phyloP scores from a whole-genome alignment of 768 basidiomycete genomes.

The Calocera cornea region DNA sequence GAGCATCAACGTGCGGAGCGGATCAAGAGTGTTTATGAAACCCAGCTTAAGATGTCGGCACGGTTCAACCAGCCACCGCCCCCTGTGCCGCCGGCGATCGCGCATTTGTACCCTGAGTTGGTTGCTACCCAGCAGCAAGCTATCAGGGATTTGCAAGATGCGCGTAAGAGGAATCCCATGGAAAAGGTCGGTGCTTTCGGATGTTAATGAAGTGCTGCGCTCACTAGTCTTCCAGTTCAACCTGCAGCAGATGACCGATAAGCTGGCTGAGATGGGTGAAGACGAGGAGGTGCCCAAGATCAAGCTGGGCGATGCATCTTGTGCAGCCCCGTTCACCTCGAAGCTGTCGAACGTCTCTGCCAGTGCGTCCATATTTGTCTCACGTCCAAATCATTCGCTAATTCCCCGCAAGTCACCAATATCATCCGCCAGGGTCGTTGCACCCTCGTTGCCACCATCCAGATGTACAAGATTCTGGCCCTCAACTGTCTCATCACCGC shows the following conservation, averaged over 20 bases:
- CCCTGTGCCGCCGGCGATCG: constrained; percentile 77
- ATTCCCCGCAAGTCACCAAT: constrained; percentile 56
- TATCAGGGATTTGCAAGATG: constrained; percentile 45
- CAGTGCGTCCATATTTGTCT: constrained; percentile 34
- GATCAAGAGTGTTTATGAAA: constrained; percentile 94
- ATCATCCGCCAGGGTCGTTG: constrained; percentile 98
- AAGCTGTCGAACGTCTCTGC: constrained; percentile 96
- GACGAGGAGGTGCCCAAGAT: constrained; percentile 92
- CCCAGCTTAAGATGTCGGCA: constrained; percentile 77
- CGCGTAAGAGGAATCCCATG: constrained; percentile 73
- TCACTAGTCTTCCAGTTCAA: constrained; percentile 46
- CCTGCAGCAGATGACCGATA: constrained; percentile 60
- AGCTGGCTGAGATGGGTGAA: constrained; percentile 84
- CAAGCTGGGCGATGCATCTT: constrained; percentile 98
- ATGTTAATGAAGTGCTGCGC: too few relatives aligned
- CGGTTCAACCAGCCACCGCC: constrained; percentile 90
- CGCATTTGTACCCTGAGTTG: constrained; percentile 76
- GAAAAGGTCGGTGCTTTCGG: constrained; percentile 51
- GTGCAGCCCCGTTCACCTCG: constrained; percentile 96
- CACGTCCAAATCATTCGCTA: neutral
- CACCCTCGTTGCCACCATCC: constrained; percentile 94
- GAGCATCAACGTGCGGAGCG: constrained; percentile 82
- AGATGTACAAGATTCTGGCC: constrained; percentile 99
- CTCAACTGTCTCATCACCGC: constrained; percentile 96
- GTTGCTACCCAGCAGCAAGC: constrained; percentile 81